These are phyloP conservation scores for Kalaharituber pfeilii DNA, from an alignment of 2,329 filamentous ascomycete genomes.

Conservation along the genomic window DNA sequence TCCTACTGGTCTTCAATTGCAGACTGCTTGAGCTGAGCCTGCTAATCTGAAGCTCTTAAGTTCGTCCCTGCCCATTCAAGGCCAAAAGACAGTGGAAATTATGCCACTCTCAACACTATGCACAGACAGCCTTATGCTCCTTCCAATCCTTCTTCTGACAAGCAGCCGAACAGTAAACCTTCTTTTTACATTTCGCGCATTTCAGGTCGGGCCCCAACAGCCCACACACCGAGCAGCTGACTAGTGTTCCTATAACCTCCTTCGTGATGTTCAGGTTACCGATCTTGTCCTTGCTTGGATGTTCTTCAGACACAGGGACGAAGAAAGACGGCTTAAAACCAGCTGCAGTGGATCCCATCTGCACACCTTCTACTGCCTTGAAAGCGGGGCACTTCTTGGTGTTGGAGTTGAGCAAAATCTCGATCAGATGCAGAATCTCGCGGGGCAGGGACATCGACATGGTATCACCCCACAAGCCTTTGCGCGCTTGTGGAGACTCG, in stretches of 20 bases:
- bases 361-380: not conserved
- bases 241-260: not conserved
- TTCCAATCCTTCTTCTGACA: slow-evolving; percentile 25
- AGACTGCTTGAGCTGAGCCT: too few relatives aligned
- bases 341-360: not conserved
- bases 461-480: not conserved
- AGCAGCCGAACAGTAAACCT: slow-evolving; percentile 21
- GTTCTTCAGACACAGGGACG: not conserved
- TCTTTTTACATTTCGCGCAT: slow-evolving; percentile 20
- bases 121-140: slow-evolving; percentile 19
- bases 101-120: too few relatives aligned
- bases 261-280: not conserved
- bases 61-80: too few relatives aligned
- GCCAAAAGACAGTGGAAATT: too few relatives aligned
- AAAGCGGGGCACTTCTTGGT: not conserved
- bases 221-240: not conserved
- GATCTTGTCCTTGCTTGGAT: not conserved
- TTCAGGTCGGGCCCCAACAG: slow-evolving; percentile 4
- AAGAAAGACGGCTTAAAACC: not conserved
- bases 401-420: not conserved
- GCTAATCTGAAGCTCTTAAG: too few relatives aligned
- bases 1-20: too few relatives aligned
- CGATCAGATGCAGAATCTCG: not conserved
- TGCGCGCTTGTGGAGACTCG: not conserved
- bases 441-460: not conserved